Conservation (phyloP, 2,329 filamentous ascomycete genomes). For the Annulohypoxylon truncatum region DNA sequence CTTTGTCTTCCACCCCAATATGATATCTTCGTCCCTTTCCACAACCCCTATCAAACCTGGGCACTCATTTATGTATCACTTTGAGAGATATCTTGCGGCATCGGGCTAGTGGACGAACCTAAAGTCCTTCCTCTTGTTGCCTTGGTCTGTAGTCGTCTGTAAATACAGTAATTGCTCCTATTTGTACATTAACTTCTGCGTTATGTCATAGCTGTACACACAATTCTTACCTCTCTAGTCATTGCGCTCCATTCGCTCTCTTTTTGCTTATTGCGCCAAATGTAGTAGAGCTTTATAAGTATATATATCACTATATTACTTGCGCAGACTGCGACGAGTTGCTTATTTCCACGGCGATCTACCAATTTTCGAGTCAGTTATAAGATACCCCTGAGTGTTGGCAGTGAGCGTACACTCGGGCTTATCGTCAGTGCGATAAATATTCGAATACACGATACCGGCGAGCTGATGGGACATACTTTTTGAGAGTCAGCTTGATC, state of each 20-base stretch:
- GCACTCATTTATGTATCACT: no score
- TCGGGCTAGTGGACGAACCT: constrained; percentile 40
- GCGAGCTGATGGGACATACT: constrained; percentile 60
- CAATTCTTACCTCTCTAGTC: constrained; percentile 36
- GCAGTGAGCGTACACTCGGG: constrained; percentile 50
- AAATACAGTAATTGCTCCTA: constrained; percentile 40
- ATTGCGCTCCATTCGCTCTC: constrained; percentile 39
- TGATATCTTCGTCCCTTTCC: neutral
- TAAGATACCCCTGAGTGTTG: neutral
- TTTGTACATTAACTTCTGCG: neutral
- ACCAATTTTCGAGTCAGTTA: neutral
- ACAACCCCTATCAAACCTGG: neutral
- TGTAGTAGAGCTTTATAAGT: constrained; percentile 54
- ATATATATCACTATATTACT: constrained; percentile 51
- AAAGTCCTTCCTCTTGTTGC: constrained; percentile 43
- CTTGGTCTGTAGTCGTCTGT: constrained; percentile 41
- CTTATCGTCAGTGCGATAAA: constrained; percentile 60
- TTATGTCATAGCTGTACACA: neutral
- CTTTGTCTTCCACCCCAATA: neutral
- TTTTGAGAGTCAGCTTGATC: neutral
- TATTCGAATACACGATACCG: constrained; percentile 59
- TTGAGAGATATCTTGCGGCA: neutral
- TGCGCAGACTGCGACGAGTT: constrained; percentile 49
- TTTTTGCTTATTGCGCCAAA: constrained; percentile 53
- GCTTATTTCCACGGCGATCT: constrained; percentile 55